These are phyloP conservation scores for Bipolaris cookei DNA, from an alignment of 2,329 filamentous ascomycete genomes.

Conservation along the genomic window DNA sequence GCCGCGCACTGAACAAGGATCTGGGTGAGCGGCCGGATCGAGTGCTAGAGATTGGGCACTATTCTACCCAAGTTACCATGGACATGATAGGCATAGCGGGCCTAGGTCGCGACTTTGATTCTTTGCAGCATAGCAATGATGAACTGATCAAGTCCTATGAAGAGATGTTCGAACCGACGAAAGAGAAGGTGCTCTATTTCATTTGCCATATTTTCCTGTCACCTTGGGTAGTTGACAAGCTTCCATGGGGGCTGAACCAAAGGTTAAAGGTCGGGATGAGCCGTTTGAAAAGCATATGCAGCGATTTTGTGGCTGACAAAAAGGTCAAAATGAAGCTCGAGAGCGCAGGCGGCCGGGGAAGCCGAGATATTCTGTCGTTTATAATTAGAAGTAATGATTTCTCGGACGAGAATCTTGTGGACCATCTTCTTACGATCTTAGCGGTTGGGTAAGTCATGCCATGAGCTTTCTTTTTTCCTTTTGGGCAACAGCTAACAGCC, in stretches of 20 bases:
- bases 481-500: not conserved
- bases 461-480: not conserved
- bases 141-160: conserved; percentile 53
- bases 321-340: conserved; percentile 48
- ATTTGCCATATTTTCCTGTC: conserved; percentile 50
- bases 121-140: conserved; percentile 51
- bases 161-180: conserved; percentile 54
- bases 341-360: conserved; percentile 37
- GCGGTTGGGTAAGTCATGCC: conserved; percentile 57
- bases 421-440: conserved; percentile 63
- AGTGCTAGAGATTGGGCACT: conserved; percentile 53
- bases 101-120: conserved; percentile 53
- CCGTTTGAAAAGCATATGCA: conserved; percentile 52
- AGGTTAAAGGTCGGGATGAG: conserved; percentile 47
- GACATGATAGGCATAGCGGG: conserved; percentile 57
- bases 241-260: conserved; percentile 58
- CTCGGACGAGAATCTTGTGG: conserved; percentile 59
- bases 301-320: conserved; percentile 58
- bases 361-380: conserved; percentile 55
- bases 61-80: conserved; percentile 53
- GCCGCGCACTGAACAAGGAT: conserved; percentile 64
- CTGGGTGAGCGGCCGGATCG: conserved; percentile 52
- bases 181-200: conserved; percentile 57
- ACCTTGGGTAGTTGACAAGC: conserved; percentile 45
- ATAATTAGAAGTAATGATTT: conserved; percentile 61